Base-by-base conservation (phyloP, 2,329 filamentous ascomycete genomes). In the Elsinoe perseae region DNA sequence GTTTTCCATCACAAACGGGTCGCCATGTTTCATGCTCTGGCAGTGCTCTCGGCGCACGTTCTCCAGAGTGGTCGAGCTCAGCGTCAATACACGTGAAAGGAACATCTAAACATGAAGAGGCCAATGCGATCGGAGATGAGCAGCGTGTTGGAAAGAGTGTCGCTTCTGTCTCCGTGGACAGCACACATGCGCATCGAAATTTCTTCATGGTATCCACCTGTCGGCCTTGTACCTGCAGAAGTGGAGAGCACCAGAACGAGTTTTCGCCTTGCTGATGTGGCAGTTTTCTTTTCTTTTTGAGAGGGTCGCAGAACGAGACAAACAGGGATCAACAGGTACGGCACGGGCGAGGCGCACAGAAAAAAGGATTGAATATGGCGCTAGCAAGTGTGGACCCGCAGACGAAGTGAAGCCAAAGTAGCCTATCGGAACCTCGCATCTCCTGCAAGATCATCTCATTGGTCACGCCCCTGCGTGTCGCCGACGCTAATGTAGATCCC, bases 321-420 rank as follows among this genome's bases (percentile, higher is more conserved):
- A 36, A 52, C 48, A 52, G 48, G 48, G 48, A 52, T 52, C 48
- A 36, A 10, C 48, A 52, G 48, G 48, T 18, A 52, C 48, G 16
- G 16, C 28, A 27, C 18, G 30, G 20, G 28, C 20, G 48, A 23
- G 30, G 18, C 23, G 48, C 48, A 18, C 18, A 36, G 28, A 30
- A 36, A 52, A 52, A 36, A 38, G 48, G 48, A 38, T 36, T 20
- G 28, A 52, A 30, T 32, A 20, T 38, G 48, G 48, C 48, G 48
- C 48, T 52, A 52, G 48, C 38, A 32, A 18, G 16, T 52, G 48
- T 30, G 38, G 48, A 36, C 48, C 48, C 48, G 48, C 32, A 52
- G 48, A 34, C 48, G 28, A 52, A 28, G 10, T 14, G 14, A 36
- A 36, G 40, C 40, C 40, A 44, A 36, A 6, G 5, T 9, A 36